A percentile compares a stretch with the other conserved stretches of the same genome.
These are phyloP conservation scores for Phytophthora crassamura DNA, from an alignment of 352 stramenopile genomes.

Conservation along the genomic window DNA sequence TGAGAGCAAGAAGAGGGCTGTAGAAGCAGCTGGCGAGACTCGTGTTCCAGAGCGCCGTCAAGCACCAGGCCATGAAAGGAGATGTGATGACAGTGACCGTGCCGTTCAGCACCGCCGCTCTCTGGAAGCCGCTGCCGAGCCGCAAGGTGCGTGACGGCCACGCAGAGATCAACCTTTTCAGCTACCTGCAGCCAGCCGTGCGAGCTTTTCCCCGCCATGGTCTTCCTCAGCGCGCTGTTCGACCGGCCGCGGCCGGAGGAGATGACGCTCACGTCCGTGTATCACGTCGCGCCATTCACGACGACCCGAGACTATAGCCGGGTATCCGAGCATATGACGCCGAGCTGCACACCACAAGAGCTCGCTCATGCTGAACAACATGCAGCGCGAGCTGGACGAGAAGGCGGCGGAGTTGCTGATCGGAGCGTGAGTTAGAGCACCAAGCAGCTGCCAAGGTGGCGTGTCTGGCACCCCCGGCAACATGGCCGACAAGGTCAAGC, in stretches of 20 bases:
- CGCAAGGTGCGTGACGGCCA: constrained; percentile 34
- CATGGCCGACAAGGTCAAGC: constrained; percentile 50
- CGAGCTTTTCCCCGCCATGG: constrained; percentile 30
- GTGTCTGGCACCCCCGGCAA: neutral
- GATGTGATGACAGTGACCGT: constrained; percentile 44
- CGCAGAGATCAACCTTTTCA: constrained; percentile 39
- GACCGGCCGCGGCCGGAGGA: constrained; percentile 33
- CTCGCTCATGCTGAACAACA: constrained; percentile 47
- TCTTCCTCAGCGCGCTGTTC: constrained; percentile 44
- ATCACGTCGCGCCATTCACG: constrained; percentile 31
- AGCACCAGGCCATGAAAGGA: constrained; percentile 66
- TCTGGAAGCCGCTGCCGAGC: constrained; percentile 51
- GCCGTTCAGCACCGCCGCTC: constrained; percentile 47
- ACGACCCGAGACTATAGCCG: constrained; percentile 31
- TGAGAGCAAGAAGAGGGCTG: constrained; percentile 16
- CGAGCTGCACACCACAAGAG: constrained; percentile 36
- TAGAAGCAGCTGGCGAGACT: constrained; percentile 38
- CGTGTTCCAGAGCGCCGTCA: constrained; percentile 49
- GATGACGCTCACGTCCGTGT: constrained; percentile 38
- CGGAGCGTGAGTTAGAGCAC: constrained; percentile 57
- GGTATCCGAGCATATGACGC: constrained; percentile 32
- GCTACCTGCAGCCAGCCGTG: constrained; percentile 29
- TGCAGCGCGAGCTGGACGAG: constrained; percentile 66
- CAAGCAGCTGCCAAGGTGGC: constrained; percentile 23
- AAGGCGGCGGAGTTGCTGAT: constrained; percentile 60